A percentile compares a stretch with the other conserved stretches of the same genome.
Conservation (phyloP, 306 rosid genomes). For the Crotalaria pallida region DNA sequence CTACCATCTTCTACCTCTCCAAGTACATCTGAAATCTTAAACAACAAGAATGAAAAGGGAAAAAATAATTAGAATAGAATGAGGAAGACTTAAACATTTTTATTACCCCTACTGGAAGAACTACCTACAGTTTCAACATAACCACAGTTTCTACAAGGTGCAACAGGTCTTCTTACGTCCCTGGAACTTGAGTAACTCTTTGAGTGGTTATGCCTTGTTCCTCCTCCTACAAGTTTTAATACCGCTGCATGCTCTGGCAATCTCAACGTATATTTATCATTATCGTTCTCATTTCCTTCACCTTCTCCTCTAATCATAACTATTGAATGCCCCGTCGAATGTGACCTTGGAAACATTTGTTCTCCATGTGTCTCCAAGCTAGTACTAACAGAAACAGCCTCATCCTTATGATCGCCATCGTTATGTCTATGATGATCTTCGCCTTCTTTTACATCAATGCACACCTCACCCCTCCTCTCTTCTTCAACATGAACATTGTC, state of each 20-base stretch:
- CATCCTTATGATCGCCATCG: neutral
- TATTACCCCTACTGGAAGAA: neutral
- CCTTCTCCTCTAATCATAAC: constrained; percentile 23
- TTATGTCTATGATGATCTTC: neutral
- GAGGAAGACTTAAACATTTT: neutral
- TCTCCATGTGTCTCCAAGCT: neutral
- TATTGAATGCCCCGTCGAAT: constrained; percentile 69
- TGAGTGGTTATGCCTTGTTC: constrained; percentile 36
- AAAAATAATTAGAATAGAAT: neutral
- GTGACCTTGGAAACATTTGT: constrained; percentile 37
- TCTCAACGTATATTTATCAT: constrained; percentile 42
- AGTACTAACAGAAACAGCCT: neutral
- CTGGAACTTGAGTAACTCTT: constrained; percentile 43
- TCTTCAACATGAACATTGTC: neutral
- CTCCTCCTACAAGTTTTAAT: constrained; percentile 28
- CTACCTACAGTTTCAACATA: constrained; percentile 13
- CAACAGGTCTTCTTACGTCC: constrained; percentile 24
- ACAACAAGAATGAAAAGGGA: neutral
- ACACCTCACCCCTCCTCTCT: neutral
- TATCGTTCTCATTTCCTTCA: neutral
- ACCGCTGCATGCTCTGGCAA: constrained; percentile 32
- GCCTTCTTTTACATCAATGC: constrained; percentile 38
- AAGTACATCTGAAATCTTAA: neutral
- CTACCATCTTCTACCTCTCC: neutral
- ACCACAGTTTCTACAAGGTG: constrained; percentile 24